phyloP scores from a whole-genome alignment of 2,329 filamentous ascomycete genomes.

The Colletotrichum eleusines region DNA sequence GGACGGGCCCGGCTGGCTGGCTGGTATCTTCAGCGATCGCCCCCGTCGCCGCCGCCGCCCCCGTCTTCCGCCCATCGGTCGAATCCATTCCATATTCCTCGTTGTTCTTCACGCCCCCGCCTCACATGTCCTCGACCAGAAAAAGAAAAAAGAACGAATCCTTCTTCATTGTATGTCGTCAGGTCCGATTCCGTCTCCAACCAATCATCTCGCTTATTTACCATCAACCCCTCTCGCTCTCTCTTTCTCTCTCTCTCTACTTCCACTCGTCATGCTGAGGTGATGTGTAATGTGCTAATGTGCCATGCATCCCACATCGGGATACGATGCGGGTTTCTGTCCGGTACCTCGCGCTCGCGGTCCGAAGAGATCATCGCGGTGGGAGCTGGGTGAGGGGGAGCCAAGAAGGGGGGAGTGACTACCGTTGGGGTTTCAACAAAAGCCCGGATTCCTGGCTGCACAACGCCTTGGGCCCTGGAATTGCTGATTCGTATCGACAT shows the following conservation, averaged over 20 bases:
- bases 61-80: background rate
- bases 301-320: constrained; percentile 30
- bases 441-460: constrained; percentile 13
- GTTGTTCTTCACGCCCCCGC: background rate
- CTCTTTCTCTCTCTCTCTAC: background rate
- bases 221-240: constrained; percentile 2
- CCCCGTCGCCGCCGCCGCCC: too few relatives aligned
- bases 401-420: background rate
- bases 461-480: constrained; percentile 22
- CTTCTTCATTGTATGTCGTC: background rate
- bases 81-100: background rate
- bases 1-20: background rate
- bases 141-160: background rate
- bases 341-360: background rate
- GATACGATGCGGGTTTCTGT: background rate
- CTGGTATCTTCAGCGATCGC: background rate
- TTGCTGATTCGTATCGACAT: constrained; percentile 7
- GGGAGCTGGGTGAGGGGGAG: too few relatives aligned
- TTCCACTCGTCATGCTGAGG: background rate
- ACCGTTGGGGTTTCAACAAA: background rate
- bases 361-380: background rate
- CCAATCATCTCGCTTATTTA: background rate
- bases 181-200: background rate
- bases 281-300: constrained; percentile 1
- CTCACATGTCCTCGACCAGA: background rate